Percentiles rank a stretch among this genome's conserved stretches.
phyloP scores from a whole-genome alignment of 208 protist species.

The Blastocrithidia nonstop region DNA sequence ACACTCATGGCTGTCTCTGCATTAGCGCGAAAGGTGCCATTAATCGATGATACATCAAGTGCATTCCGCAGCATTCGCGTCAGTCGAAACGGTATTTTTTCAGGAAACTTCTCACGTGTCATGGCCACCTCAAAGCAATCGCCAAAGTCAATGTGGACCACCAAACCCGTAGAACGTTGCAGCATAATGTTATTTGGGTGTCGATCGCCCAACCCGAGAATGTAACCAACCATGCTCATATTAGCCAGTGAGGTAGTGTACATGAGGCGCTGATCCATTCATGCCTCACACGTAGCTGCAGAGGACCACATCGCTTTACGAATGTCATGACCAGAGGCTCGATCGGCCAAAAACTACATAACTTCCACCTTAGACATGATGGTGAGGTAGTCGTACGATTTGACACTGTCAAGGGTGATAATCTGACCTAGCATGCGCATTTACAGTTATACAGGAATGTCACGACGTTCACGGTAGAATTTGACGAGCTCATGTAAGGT shows the following conservation, averaged over 20 bases:
- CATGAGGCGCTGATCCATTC: constrained; percentile 95
- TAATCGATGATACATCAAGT: constrained; percentile 97
- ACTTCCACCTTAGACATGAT: constrained; percentile 85
- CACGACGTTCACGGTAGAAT: constrained; percentile 37
- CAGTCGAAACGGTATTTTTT: constrained; percentile 99
- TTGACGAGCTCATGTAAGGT: constrained; percentile 83
- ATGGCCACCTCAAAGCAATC: constrained; percentile 99
- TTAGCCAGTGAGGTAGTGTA: constrained; percentile 97
- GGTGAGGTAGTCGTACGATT: constrained; percentile 73
- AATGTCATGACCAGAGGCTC: constrained; percentile 94
- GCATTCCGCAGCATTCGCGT: constrained; percentile 98
- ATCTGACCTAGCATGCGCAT: constrained; percentile 77
- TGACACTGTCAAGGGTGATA: constrained; percentile 58
- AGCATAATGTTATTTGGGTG: constrained; percentile 99
- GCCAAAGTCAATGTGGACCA: constrained; percentile 99
- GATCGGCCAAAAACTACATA: constrained; percentile 90
- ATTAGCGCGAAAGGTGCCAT: constrained; percentile 94
- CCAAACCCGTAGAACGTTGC: constrained; percentile 88
- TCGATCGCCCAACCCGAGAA: constrained; percentile 98
- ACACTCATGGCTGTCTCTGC: constrained; percentile 96
- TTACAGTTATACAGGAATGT: constrained; percentile 54
- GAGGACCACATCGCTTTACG: constrained; percentile 94
- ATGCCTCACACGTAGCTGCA: constrained; percentile 91
- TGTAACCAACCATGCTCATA: constrained; percentile 98
- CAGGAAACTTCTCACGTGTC: constrained; percentile 97